Conservation (phyloP, 1,139 yeast genomes). For the Yamadazyma jaroonii region DNA sequence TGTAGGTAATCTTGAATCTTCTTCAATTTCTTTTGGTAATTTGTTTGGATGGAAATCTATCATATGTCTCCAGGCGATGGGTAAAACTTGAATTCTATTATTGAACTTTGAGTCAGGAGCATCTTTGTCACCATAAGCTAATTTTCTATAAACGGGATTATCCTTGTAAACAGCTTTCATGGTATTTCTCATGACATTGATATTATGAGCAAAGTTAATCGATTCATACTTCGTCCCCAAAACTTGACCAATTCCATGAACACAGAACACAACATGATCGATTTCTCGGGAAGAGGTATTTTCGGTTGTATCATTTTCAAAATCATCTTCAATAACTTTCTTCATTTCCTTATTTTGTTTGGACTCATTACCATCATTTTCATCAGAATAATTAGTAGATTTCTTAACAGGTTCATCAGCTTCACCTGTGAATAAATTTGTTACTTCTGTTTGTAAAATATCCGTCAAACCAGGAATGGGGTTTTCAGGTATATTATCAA, state of each 20-base stretch:
- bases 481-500: slow-evolving; percentile 27
- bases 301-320: slow-evolving; percentile 33
- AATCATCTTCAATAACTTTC: slow-evolving; percentile 52
- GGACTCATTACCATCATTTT: slow-evolving; percentile 10
- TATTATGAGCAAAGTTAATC: slow-evolving; percentile 83
- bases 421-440: slow-evolving; percentile 16
- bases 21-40: slow-evolving; percentile 25
- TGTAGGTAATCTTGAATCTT: slow-evolving; percentile 52
- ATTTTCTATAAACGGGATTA: slow-evolving; percentile 38
- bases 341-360: slow-evolving; percentile 31
- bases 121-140: slow-evolving; percentile 26
- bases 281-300: slow-evolving; percentile 49
- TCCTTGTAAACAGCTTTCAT: slow-evolving; percentile 56
- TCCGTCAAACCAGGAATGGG: slow-evolving; percentile 29
- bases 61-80: slow-evolving; percentile 75
- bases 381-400: slow-evolving; percentile 11
- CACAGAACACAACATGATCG: slow-evolving; percentile 78
- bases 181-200: slow-evolving; percentile 65
- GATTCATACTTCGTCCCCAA: slow-evolving; percentile 77
- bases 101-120: slow-evolving; percentile 29
- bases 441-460: slow-evolving; percentile 29
- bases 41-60: slow-evolving; percentile 58
- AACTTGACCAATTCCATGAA: slow-evolving; percentile 94
- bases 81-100: slow-evolving; percentile 70
- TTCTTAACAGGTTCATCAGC: slow-evolving; percentile 12